Evolutionary conservation across 1,284 basidiomycete genomes (phyloP), one percentile per base, ranked within the genome.

Genomic region (Spongispora temasekensis): DNA sequence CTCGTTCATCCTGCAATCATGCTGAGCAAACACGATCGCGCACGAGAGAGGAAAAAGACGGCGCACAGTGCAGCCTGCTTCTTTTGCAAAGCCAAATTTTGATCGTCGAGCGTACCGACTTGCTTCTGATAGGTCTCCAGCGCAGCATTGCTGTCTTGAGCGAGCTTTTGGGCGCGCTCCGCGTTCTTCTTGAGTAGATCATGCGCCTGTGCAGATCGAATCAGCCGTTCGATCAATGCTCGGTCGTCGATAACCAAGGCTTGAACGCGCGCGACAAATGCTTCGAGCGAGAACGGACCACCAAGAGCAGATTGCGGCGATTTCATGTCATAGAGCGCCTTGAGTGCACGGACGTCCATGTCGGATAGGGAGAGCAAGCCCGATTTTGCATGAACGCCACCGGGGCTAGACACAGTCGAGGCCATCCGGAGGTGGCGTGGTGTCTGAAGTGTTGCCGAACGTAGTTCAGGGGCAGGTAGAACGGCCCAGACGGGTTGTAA

Each of bases 51-150:
- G 30, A 25, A 21, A 15, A 60, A 61, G 12, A 50, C 37, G 4
- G 84, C 88, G 65, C 67, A 91, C 89, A 89, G 61, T 4, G 78
- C 77, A 42, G 81, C 76, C 58, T 85, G 79, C 65, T 79, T 81
- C 40, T 79, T 76, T 37, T 81, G 79, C 57, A 90, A 71, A 7
- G 74, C 66, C 64, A 81, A 70, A 67, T 91, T 88, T 60, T 90
- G 81, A 62, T 93, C 90, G 70, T 95, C 93, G 57, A 95, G 79
- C 48, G 82, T 83, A 66, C 83, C 83, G 4, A 95, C 90, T 71
- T 95, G 93, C 76, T 87, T 88, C 78, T 95, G 91, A 72, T 96
- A 96, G 31, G 90, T 94, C 79, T 93, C 91, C 42, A 97, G 77
- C 23, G 88, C 90, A 17, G 73, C 72, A 61, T 86, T 88, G 52